Percentiles rank a stretch among this genome's conserved stretches.
phyloP scores from a whole-genome alignment of 805 yeast genomes.

The Maudiozyma barnettii region DNA sequence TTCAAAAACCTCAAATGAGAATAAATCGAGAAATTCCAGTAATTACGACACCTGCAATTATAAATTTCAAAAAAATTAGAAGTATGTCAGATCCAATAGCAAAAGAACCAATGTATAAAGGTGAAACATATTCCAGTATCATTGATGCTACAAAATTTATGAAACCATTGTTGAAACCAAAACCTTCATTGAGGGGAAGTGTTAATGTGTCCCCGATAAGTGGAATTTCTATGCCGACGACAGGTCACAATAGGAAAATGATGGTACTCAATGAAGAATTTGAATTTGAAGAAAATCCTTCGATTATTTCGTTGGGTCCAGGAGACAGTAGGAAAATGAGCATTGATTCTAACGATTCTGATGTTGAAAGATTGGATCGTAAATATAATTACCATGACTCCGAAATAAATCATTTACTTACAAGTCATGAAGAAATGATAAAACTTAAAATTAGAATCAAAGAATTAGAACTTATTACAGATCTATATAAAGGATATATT shows the following conservation, averaged over 20 bases:
- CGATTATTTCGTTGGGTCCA: not conserved
- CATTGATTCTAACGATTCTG: not conserved
- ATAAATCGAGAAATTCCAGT: not conserved
- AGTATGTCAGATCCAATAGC: not conserved
- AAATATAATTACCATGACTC: not conserved
- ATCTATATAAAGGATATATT: conserved; percentile 71
- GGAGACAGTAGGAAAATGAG: not conserved
- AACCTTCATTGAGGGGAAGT: not conserved
- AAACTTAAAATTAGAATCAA: conserved; percentile 65
- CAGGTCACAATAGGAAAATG: not conserved
- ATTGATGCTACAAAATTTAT: conserved; percentile 3
- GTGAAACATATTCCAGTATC: not conserved
- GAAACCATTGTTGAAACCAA: conserved; percentile 5
- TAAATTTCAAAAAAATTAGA: not conserved
- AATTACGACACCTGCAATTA: not conserved
- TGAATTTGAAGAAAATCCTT: not conserved
- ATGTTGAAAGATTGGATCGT: not conserved
- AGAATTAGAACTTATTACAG: conserved; percentile 85
- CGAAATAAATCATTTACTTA: conserved; percentile 8
- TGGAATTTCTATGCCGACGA: not conserved
- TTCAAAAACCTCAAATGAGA: not conserved
- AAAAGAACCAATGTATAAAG: not conserved
- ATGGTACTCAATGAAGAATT: not conserved
- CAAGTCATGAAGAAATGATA: conserved; percentile 27
- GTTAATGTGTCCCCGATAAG: not conserved